phyloP scores from a whole-genome alignment of 345 rosid species.

The Pseudoturritis turrita region DNA sequence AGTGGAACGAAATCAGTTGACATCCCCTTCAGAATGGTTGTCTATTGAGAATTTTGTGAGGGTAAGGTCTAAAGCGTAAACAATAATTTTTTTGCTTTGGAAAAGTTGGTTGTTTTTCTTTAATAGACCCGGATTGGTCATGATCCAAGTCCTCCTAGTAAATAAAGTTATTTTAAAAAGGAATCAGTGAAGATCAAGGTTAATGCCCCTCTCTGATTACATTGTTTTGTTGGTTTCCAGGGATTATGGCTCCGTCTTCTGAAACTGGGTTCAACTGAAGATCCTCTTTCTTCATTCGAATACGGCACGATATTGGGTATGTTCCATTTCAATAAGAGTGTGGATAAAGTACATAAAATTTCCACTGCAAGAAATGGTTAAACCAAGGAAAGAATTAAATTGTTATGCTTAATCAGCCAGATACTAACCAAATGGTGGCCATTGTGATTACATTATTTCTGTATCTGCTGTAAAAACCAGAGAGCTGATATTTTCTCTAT shows the following conservation, averaged over 20 bases:
- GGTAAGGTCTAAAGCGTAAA: neutral
- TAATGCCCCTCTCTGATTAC: constrained; percentile 9
- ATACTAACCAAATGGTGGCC: neutral
- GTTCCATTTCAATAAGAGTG: constrained; percentile 21
- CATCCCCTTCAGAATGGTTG: neutral
- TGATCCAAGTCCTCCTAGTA: neutral
- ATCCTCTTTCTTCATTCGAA: constrained; percentile 99
- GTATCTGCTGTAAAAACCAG: constrained; percentile 10
- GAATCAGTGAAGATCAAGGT: neutral
- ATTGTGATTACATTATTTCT: neutral
- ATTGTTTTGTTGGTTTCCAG: constrained; percentile 38
- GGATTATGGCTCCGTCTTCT: constrained; percentile 96
- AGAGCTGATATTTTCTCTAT: constrained; percentile 13
- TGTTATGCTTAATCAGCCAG: constrained; percentile 2
- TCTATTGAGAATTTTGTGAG: constrained; percentile 2
- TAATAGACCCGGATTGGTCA: neutral
- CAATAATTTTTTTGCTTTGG: neutral
- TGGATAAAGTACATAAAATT: neutral
- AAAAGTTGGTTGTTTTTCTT: neutral
- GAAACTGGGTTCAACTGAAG: constrained; percentile 82
- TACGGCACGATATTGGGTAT: constrained; percentile 96
- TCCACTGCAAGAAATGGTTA: neutral
- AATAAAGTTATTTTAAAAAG: neutral
- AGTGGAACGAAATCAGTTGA: neutral
- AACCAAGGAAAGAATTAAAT: neutral